phyloP scores from a whole-genome alignment of 257 asterid genomes.

The Marsdenia floribunda region DNA sequence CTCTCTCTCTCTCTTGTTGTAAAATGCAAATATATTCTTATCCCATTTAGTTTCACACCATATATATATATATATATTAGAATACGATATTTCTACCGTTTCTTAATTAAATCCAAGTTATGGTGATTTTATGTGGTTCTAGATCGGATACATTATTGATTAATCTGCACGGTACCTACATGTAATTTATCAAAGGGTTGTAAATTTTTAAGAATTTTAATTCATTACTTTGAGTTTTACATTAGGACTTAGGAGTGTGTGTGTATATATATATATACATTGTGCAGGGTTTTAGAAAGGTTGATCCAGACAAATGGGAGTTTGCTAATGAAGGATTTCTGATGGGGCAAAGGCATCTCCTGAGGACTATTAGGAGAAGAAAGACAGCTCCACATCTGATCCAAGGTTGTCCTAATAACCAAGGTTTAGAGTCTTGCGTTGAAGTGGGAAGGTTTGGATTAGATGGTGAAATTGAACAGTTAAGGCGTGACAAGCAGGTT shows the following conservation, averaged over 20 bases:
- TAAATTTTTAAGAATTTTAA: background rate
- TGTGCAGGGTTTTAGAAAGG: conserved; percentile 49
- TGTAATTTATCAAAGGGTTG: too few species aligned
- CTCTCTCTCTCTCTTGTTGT: background rate
- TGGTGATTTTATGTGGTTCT: background rate
- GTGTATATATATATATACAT: background rate
- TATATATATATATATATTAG: too few species aligned
- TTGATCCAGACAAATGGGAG: conserved; percentile 49
- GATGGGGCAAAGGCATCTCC: conserved; percentile 38
- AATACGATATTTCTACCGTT: too few species aligned
- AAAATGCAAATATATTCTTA: background rate
- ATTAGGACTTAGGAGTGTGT: conserved; percentile 12
- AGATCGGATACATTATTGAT: too few species aligned
- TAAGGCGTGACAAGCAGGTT: conserved; percentile 36
- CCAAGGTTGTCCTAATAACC: too few species aligned
- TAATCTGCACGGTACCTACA: background rate
- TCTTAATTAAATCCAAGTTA: too few species aligned
- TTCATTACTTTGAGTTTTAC: background rate
- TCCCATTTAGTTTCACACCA: background rate
- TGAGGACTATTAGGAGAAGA: conserved; percentile 37
- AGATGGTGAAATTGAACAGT: conserved; percentile 30
- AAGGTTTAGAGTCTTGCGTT: conserved; percentile 24
- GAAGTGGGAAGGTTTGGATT: conserved; percentile 36
- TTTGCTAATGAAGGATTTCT: conserved; percentile 50
- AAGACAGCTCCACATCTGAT: conserved; percentile 19